Evolutionary conservation across 768 basidiomycete species (phyloP).

Genomic region (Coprinopsis cinerea): DNA sequence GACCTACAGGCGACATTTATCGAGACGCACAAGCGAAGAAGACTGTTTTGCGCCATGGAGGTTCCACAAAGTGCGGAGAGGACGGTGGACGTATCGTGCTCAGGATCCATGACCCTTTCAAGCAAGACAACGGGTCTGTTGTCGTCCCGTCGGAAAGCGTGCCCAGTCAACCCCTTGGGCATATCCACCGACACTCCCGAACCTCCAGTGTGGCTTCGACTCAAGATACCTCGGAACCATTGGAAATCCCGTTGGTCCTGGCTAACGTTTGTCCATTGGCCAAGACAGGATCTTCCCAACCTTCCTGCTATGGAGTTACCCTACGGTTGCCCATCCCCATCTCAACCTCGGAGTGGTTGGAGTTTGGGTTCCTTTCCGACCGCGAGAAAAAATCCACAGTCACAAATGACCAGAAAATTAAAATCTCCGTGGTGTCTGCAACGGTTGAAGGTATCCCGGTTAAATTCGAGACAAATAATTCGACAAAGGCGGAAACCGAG

Average conservation of each 20-base stretch:
- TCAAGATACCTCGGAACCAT: background rate
- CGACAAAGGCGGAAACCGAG: constrained; percentile 30
- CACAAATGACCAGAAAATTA: constrained; percentile 26
- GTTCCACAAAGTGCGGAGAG: constrained; percentile 53
- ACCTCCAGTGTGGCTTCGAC: background rate
- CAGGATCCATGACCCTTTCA: constrained; percentile 55
- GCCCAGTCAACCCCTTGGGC: background rate
- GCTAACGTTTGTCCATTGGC: background rate
- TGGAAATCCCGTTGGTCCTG: background rate
- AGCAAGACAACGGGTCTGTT: constrained; percentile 51
- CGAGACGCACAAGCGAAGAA: constrained; percentile 57
- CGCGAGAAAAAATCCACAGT: constrained; percentile 16
- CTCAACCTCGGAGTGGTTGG: constrained; percentile 65
- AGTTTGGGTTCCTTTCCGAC: constrained; percentile 64
- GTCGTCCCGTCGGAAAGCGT: constrained; percentile 20
- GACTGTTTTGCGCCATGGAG: constrained; percentile 56
- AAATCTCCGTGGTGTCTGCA: constrained; percentile 50
- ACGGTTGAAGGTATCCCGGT: constrained; percentile 64
- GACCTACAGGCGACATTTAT: constrained; percentile 46
- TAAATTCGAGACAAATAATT: constrained; percentile 46
- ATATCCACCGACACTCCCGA: background rate
- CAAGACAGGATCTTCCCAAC: constrained; percentile 14
- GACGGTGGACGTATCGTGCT: constrained; percentile 56
- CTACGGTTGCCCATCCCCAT: constrained; percentile 50
- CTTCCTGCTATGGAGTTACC: constrained; percentile 55